Conservation (phyloP, 305 asterid genomes). For the Striga hermonthica region DNA sequence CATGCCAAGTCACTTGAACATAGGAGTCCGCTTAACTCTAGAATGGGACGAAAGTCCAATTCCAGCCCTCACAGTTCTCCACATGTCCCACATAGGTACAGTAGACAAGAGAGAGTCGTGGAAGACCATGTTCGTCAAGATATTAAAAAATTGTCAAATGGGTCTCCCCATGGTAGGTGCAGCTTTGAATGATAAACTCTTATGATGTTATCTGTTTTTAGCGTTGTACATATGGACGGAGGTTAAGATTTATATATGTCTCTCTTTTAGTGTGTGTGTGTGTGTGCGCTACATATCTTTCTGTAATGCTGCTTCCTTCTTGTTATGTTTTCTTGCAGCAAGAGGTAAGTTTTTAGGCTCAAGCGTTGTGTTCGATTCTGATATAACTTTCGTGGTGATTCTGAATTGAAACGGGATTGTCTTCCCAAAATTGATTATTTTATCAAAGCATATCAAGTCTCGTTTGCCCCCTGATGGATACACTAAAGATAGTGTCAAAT, state of each 20-base stretch:
- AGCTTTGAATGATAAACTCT: slow-evolving; percentile 23
- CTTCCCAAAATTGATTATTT: slow-evolving; percentile 39
- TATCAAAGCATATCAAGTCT: slow-evolving; percentile 66
- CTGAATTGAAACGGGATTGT: slow-evolving; percentile 71
- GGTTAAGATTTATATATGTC: slow-evolving; percentile 19
- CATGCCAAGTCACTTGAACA: slow-evolving; percentile 73
- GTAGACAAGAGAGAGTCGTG: slow-evolving; percentile 64
- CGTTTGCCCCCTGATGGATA: slow-evolving; percentile 59
- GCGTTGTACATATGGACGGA: slow-evolving; percentile 19
- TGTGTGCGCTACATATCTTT: slow-evolving; percentile 25
- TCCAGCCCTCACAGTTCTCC: slow-evolving; percentile 56
- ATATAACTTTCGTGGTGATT: slow-evolving; percentile 71
- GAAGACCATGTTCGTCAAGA: slow-evolving; percentile 80
- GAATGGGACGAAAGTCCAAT: slow-evolving; percentile 60
- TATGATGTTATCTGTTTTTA: not conserved
- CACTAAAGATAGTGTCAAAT: slow-evolving; percentile 58
- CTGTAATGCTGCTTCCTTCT: slow-evolving; percentile 41
- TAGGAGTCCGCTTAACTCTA: slow-evolving; percentile 71
- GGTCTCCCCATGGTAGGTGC: slow-evolving; percentile 80
- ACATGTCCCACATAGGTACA: slow-evolving; percentile 50
- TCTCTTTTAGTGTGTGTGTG: slow-evolving; percentile 3
- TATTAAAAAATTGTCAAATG: slow-evolving; percentile 63
- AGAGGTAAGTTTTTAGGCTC: slow-evolving; percentile 97
- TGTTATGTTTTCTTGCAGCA: slow-evolving; percentile 67
- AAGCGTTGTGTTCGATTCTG: slow-evolving; percentile 82